A percentile compares a stretch with the other conserved stretches of the same genome.
These are phyloP conservation scores for Anthoceros angustus DNA, from an alignment of 225 moss, liverwort and hornwort species.

Conservation along the genomic window DNA sequence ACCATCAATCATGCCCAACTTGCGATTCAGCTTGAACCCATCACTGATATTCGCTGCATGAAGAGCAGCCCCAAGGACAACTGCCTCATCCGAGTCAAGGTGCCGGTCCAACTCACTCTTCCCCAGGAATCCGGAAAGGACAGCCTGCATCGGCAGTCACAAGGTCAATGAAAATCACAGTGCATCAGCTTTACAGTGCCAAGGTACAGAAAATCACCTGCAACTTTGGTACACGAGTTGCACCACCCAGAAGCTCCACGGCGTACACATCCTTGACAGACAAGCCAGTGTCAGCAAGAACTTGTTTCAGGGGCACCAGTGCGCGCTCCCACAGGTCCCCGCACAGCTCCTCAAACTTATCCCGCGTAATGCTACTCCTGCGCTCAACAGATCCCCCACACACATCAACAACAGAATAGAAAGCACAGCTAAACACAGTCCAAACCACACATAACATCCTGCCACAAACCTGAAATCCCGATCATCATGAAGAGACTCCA, in stretches of 20 bases:
- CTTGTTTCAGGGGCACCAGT: slow-evolving; percentile 61
- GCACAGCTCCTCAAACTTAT: slow-evolving; percentile 87
- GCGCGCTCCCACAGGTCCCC: slow-evolving; percentile 69
- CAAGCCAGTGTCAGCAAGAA: slow-evolving; percentile 52
- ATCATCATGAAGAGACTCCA: slow-evolving; percentile 81
- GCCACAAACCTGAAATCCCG: slow-evolving; percentile 65
- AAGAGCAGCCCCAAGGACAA: slow-evolving; percentile 75
- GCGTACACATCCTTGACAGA: slow-evolving; percentile 57
- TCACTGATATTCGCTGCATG: slow-evolving; percentile 96
- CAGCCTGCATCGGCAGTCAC: slow-evolving; percentile 36
- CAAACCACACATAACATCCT: background rate
- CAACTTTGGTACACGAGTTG: slow-evolving; percentile 85
- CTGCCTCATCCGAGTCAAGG: slow-evolving; percentile 91
- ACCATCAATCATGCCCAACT: slow-evolving; percentile 94
- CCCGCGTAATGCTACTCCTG: slow-evolving; percentile 78
- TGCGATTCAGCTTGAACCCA: slow-evolving; percentile 94
- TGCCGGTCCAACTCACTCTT: slow-evolving; percentile 68
- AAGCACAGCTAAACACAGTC: background rate
- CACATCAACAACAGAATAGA: background rate
- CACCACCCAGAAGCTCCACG: slow-evolving; percentile 89
- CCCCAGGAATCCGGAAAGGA: slow-evolving; percentile 61
- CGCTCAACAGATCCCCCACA: slow-evolving; percentile 1
- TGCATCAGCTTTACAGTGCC: background rate
- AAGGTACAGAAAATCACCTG: slow-evolving; percentile 27
- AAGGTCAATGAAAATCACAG: background rate